Conservation (phyloP, 2,329 filamentous ascomycete species). For the Claviceps paspali region DNA sequence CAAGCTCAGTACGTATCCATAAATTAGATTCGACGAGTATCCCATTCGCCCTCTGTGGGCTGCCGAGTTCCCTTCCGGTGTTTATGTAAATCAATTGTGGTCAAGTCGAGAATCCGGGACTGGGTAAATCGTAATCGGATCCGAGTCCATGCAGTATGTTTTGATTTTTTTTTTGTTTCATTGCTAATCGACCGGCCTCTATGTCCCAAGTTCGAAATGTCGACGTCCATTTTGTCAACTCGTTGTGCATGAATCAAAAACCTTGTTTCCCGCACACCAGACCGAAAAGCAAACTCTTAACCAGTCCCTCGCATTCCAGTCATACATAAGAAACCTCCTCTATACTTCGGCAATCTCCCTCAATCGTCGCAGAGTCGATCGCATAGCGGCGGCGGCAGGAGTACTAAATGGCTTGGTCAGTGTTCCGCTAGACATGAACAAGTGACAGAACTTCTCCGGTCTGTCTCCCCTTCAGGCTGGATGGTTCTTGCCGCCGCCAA, state of each 20-base stretch:
- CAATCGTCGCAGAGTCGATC: conserved; percentile 92
- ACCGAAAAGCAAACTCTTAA: conserved; percentile 30
- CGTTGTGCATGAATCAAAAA: conserved; percentile 28
- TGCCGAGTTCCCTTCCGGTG: not conserved
- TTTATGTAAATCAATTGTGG: not conserved
- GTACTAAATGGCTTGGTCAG: conserved; percentile 40
- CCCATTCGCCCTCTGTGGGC: too few relatives aligned
- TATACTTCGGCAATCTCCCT: conserved; percentile 95
- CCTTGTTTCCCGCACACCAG: conserved; percentile 29
- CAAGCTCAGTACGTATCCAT: too few relatives aligned
- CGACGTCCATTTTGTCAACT: conserved; percentile 26
- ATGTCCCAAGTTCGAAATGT: conserved; percentile 24
- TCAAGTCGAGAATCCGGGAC: not conserved
- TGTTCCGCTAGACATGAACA: not conserved
- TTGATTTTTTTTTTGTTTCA: conserved; percentile 18
- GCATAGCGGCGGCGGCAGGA: conserved; percentile 81
- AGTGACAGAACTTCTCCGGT: not conserved
- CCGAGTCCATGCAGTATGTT: conserved; percentile 21
- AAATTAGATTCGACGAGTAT: too few relatives aligned
- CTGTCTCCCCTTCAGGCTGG: not conserved
- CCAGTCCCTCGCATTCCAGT: conserved; percentile 14
- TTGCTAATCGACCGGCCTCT: conserved; percentile 29
- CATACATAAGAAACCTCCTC: conserved; percentile 19
- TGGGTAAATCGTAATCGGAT: conserved; percentile 4
- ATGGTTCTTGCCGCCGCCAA: not conserved